Percentiles rank a stretch among this genome's conserved stretches.
phyloP scores from a whole-genome alignment of 2,329 filamentous ascomycete genomes.

The Seiridium cupressi region DNA sequence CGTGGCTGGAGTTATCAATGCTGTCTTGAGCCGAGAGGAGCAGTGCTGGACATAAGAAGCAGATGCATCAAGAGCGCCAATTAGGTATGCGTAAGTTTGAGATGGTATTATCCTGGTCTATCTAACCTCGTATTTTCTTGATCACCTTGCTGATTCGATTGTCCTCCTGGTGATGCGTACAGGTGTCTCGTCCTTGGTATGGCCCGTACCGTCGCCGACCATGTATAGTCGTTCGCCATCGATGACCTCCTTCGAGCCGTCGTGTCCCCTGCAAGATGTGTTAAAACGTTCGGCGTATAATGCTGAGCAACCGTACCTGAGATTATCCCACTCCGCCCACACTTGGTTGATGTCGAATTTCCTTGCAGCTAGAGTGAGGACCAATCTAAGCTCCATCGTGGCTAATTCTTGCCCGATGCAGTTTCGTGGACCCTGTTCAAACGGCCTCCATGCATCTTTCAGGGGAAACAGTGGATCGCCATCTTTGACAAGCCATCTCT shows the following conservation, averaged over 20 bases:
- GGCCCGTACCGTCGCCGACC: not conserved
- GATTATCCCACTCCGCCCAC: not conserved
- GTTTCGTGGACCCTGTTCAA: not conserved
- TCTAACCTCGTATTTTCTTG: not conserved
- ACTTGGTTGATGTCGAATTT: not conserved
- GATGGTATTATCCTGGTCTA: too few relatives aligned
- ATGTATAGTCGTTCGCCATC: not conserved
- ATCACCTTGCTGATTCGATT: not conserved
- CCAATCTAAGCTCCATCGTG: not conserved
- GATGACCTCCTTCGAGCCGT: not conserved
- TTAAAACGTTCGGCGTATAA: not conserved
- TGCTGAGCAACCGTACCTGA: not conserved
- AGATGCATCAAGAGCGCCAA: too few relatives aligned
- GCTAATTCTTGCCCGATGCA: slow-evolving; percentile 4
- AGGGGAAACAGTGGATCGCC: not conserved
- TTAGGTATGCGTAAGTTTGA: too few relatives aligned
- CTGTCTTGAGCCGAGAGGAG: too few relatives aligned
- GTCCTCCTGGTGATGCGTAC: not conserved
- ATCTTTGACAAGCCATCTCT: not conserved
- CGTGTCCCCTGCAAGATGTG: not conserved
- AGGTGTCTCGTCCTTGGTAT: not conserved
- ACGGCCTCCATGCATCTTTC: not conserved
- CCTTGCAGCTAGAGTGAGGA: not conserved
- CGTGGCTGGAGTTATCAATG: too few relatives aligned
- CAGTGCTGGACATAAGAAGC: too few relatives aligned